These are phyloP conservation scores for Syncephalastrum racemosum DNA, from an alignment of 371 early-diverging fungal genomes.

Conservation along the genomic window DNA sequence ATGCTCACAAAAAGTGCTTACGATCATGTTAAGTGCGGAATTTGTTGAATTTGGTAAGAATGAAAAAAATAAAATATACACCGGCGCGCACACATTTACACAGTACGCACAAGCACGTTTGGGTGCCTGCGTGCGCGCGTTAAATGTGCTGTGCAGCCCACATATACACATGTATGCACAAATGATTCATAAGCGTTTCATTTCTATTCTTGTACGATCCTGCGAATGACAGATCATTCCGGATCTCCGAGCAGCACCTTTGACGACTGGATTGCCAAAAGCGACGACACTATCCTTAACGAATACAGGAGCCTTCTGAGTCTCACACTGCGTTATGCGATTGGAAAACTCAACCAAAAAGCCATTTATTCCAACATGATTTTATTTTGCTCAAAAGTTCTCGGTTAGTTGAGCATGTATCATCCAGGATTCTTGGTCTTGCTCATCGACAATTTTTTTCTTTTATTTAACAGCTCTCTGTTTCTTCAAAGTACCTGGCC, in stretches of 20 bases:
- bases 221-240: slow-evolving; percentile 17
- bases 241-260: slow-evolving; percentile 8
- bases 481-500: slow-evolving; percentile 53
- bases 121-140: no score
- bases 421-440: not conserved
- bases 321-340: slow-evolving; percentile 37
- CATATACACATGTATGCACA: slow-evolving; percentile 43
- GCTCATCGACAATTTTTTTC: slow-evolving; percentile 11
- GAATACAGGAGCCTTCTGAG: slow-evolving; percentile 22
- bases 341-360: slow-evolving; percentile 43
- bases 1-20: no score
- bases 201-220: slow-evolving; percentile 8
- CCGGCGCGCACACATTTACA: not conserved
- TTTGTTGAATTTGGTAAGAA: slow-evolving; percentile 6
- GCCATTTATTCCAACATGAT: slow-evolving; percentile 54
- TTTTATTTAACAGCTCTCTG: slow-evolving; percentile 29
- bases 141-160: slow-evolving; percentile 7
- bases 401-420: slow-evolving; percentile 17
- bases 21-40: not conserved
- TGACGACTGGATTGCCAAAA: slow-evolving; percentile 11
- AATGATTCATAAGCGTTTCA: slow-evolving; percentile 28
- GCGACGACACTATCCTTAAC: slow-evolving; percentile 1
- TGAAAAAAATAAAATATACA: not conserved
- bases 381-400: slow-evolving; percentile 46
- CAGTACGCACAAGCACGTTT: no score